Evolutionary conservation across 2,329 filamentous ascomycete species (phyloP).

Genomic region (Aspergillus ochraceoroseus): DNA sequence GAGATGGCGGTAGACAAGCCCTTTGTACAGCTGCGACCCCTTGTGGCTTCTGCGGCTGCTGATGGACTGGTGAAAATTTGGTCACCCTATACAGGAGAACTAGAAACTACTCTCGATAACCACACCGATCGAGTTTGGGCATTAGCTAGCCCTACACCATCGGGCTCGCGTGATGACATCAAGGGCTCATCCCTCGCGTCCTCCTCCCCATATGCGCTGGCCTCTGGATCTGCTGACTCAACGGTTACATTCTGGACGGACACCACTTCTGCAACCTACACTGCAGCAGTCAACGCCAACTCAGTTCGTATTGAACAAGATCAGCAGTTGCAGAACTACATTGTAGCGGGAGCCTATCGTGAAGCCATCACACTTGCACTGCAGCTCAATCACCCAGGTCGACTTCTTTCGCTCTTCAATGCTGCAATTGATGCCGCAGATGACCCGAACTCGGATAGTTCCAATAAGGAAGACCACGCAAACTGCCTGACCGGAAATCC

Average conservation of each 20-base stretch:
- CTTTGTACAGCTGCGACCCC: constrained; percentile 31
- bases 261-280: constrained; percentile 74
- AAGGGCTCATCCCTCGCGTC: constrained; percentile 30
- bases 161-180: constrained; percentile 31
- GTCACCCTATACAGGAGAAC: constrained; percentile 80
- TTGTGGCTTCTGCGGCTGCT: constrained; percentile 76
- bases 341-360: constrained; percentile 79
- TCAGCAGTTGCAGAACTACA: constrained; percentile 88
- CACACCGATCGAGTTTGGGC: constrained; percentile 96
- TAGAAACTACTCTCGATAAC: constrained; percentile 87
- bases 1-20: constrained; percentile 29
- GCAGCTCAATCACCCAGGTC: constrained; percentile 87
- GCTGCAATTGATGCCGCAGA: constrained; percentile 71
- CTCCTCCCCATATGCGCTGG: constrained; percentile 59
- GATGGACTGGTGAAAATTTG: constrained; percentile 96
- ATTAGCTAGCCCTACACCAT: constrained; percentile 60
- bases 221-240: constrained; percentile 88
- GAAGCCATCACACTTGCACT: constrained; percentile 89
- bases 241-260: constrained; percentile 95
- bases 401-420: constrained; percentile 78
- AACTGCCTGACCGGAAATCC: constrained; percentile 44
- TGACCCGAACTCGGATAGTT: constrained; percentile 43
- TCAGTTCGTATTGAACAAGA: constrained; percentile 85
- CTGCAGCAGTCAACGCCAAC: constrained; percentile 66
- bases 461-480: constrained; percentile 25